These are phyloP conservation scores for Helenozyma baotianmanensis DNA, from an alignment of 805 yeast species.

Conservation along the genomic window DNA sequence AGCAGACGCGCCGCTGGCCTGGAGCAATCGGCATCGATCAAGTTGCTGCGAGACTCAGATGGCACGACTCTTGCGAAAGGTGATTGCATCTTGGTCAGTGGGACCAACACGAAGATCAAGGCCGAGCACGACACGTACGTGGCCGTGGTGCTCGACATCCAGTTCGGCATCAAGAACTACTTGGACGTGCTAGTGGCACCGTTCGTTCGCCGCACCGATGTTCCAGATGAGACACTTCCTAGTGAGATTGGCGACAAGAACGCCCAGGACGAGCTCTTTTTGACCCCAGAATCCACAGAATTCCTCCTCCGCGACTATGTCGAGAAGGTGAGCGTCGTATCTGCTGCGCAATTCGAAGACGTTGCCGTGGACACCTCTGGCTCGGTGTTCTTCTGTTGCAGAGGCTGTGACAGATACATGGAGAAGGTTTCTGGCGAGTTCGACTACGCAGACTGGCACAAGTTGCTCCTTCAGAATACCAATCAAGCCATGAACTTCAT, in stretches of 20 bases:
- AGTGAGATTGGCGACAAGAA: conserved; percentile 9
- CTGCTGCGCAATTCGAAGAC: conserved; percentile 29
- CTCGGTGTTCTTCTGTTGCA: conserved; percentile 34
- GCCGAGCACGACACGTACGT: conserved; percentile 27
- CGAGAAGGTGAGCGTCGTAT: conserved; percentile 41
- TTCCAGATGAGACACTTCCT: conserved; percentile 20
- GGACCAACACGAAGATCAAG: conserved; percentile 22
- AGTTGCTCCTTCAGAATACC: conserved; percentile 13
- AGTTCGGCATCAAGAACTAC: conserved; percentile 45
- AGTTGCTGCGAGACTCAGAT: conserved; percentile 28
- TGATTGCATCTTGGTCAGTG: conserved; percentile 41
- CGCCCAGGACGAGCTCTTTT: conserved; percentile 43
- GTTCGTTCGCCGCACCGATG: conserved; percentile 42
- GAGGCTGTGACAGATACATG: conserved; percentile 37
- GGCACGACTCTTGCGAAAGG: conserved; percentile 49
- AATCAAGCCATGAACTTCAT: conserved; percentile 6
- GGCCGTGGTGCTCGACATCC: conserved; percentile 49
- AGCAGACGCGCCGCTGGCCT: conserved; percentile 13
- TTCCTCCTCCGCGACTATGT: conserved; percentile 41
- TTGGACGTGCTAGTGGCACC: conserved; percentile 47
- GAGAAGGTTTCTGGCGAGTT: conserved; percentile 30
- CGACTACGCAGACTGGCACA: conserved; percentile 34
- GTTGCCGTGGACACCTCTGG: conserved; percentile 29
- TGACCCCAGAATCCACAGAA: conserved; percentile 48
- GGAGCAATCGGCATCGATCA: conserved; percentile 1